Evolutionary conservation across 2,329 filamentous ascomycete species (phyloP).

Genomic region (Colletotrichum phormii): DNA sequence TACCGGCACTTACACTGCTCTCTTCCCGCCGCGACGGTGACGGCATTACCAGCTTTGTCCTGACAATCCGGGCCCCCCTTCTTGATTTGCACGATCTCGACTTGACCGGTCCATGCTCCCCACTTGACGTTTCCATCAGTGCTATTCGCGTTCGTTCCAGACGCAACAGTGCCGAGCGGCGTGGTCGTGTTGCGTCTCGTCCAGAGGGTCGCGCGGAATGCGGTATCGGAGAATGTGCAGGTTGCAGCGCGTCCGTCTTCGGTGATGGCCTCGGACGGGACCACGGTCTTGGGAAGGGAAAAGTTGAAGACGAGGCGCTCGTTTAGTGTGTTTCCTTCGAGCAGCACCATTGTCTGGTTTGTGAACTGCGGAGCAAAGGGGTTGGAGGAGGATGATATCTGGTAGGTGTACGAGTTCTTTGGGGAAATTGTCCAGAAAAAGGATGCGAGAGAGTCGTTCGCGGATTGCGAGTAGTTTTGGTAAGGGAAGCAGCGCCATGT

Average conservation of each 20-base stretch:
- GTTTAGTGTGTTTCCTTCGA: constrained; percentile 57
- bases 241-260: constrained; percentile 56
- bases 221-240: constrained; percentile 70
- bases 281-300: constrained; percentile 62
- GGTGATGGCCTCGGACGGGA: constrained; percentile 57
- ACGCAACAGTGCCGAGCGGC: constrained; percentile 30
- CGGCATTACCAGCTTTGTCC: constrained; percentile 48
- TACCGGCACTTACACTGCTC: constrained; percentile 54
- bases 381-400: constrained; percentile 67
- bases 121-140: constrained; percentile 44
- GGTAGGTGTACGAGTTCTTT: constrained; percentile 54
- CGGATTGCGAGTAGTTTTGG: constrained; percentile 53
- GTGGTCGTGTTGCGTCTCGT: constrained; percentile 53
- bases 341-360: constrained; percentile 60
- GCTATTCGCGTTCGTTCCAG: constrained; percentile 4
- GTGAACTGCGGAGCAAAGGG: constrained; percentile 68
- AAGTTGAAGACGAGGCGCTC: constrained; percentile 71
- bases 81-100: constrained; percentile 66
- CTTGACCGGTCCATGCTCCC: constrained; percentile 67
- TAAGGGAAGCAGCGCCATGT: constrained; percentile 75
- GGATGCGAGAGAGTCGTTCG: constrained; percentile 61
- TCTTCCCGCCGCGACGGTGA: constrained; percentile 51
- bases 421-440: constrained; percentile 72
- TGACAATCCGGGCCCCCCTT: constrained; percentile 66
- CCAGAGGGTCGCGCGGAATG: constrained; percentile 69